Evolutionary conservation across 371 early-diverging fungal genomes (phyloP), one percentile per base, ranked within the genome.

Genomic region (Entomophthora muscae): DNA sequence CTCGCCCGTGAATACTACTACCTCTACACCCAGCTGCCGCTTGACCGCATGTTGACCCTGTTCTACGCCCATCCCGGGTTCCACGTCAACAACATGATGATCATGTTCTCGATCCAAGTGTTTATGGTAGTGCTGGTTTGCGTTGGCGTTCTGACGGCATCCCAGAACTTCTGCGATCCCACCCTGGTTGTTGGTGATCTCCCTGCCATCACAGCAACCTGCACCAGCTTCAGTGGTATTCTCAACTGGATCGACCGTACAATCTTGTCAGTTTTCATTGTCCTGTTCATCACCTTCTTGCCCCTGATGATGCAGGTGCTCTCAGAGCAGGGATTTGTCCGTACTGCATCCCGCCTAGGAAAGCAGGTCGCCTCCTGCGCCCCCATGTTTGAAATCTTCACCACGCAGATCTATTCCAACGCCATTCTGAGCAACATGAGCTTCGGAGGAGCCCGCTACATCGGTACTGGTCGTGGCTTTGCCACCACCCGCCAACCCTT

Each of bases 11-110:
- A 92, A 68, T 86, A 91, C 71, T 92, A 92, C 72, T 88, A 88
- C 70, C 79, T 93, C 60, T 90, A 93, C 27, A 84, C 89, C 17
- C 85, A 84, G 63, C 75, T 91, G 51, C 89, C 91, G 0, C 68
- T 90, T 51, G 91, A 91, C 69, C 78, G 92, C 2, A 85, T 91
- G 76, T 70, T 93, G 66, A 90, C 92, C 0, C 91, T 91, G 70
- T 90, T 83, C 71, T 91, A 88, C 67, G 89, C 90, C 21, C 89
- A 89, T 67, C 86, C 90, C 51, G 93, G 92, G 22, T 93, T 91
- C 80, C 91, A 91, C 64, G 76, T 91, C 70, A 93, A 90, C 78
- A 91, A 91, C 72, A 83, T 91, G 63, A 84, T 92, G 68, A 88
- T 89, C 67, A 88, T 90, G 83, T 69, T 88, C 64, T 82, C 93